These are phyloP conservation scores for Polyporus tsugae DNA, from an alignment of 1,284 basidiomycete genomes.

Conservation along the genomic window DNA sequence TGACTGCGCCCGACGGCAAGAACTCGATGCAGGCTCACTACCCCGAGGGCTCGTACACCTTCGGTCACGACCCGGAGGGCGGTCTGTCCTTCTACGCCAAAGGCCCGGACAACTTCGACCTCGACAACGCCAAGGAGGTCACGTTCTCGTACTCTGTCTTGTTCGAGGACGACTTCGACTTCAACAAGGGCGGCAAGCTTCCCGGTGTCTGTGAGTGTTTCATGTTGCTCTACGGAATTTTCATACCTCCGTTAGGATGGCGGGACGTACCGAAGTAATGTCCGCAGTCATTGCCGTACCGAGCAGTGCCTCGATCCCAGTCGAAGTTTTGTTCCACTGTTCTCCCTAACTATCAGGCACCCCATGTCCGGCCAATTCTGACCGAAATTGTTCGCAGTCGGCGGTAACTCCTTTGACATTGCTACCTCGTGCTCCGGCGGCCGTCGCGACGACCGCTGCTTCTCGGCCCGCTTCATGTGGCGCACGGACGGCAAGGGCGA, in stretches of 20 bases:
- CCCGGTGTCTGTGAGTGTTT: constrained; percentile 42
- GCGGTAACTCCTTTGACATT: constrained; percentile 54
- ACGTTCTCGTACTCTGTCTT: constrained; percentile 67
- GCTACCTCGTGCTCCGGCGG: constrained; percentile 63
- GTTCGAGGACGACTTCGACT: constrained; percentile 62
- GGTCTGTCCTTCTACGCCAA: constrained; percentile 71
- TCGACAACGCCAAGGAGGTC: constrained; percentile 56
- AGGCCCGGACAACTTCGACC: constrained; percentile 50
- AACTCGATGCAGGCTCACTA: constrained; percentile 61
- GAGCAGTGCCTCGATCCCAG: neutral
- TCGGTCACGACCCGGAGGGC: constrained; percentile 59
- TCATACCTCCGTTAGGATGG: neutral
- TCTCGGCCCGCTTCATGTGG: constrained; percentile 69
- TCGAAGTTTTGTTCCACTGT: neutral
- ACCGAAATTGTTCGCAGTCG: constrained; percentile 45
- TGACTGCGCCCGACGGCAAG: constrained; percentile 56
- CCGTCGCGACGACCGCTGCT: constrained; percentile 54
- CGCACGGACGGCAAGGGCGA: constrained; percentile 58
- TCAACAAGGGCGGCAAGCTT: constrained; percentile 43
- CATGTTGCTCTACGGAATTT: neutral
- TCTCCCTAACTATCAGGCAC: neutral
- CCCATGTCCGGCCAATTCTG: neutral
- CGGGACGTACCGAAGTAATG: too few species aligned
- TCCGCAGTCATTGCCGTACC: neutral
- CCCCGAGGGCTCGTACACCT: constrained; percentile 65